These are phyloP conservation scores for Nemania bipapillata DNA, from an alignment of 2,329 filamentous ascomycete genomes.

Conservation along the genomic window DNA sequence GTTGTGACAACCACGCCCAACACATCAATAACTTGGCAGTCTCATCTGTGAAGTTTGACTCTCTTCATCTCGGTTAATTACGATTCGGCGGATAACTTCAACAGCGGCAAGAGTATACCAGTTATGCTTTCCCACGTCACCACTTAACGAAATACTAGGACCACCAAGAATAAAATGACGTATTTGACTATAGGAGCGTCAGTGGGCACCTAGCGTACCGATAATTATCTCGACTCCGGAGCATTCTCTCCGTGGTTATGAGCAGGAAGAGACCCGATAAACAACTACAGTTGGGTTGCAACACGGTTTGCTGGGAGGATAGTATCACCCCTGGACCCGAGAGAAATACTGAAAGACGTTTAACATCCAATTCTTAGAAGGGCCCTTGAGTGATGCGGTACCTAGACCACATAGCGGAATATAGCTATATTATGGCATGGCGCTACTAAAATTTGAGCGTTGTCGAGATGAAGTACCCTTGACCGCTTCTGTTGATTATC, in stretches of 20 bases:
- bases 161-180: neutral
- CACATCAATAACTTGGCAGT: neutral
- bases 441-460: too few species aligned
- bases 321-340: neutral
- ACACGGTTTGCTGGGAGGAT: neutral
- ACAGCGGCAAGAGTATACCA: neutral
- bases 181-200: neutral
- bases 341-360: neutral
- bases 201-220: neutral
- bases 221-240: conserved; percentile 12
- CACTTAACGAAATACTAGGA: neutral
- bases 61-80: neutral
- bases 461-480: too few species aligned
- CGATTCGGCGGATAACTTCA: neutral
- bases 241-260: conserved; percentile 12
- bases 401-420: too few species aligned
- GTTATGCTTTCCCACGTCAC: neutral
- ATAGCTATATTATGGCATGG: too few species aligned
- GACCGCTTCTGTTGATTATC: too few species aligned
- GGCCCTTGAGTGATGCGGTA: neutral
- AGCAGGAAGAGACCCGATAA: neutral
- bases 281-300: neutral
- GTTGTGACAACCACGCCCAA: neutral
- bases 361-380: neutral
- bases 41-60: neutral